phyloP scores from a whole-genome alignment of 2,329 filamentous ascomycete species.

The Lecanicillium sp. region DNA sequence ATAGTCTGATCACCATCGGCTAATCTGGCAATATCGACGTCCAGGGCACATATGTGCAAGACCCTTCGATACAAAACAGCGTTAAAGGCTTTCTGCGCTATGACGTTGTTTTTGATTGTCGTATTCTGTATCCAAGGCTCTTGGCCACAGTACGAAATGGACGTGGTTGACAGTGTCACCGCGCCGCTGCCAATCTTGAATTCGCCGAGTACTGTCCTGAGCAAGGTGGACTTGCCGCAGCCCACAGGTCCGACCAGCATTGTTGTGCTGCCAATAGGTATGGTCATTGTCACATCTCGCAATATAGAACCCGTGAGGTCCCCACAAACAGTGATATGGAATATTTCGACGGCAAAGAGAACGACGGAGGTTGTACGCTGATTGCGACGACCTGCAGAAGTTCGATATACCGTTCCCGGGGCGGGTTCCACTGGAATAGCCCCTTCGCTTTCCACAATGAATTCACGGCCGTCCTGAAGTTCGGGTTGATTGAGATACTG shows the following conservation, averaged over 20 bases:
- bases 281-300: not conserved
- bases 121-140: constrained; percentile 30
- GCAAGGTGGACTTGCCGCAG: constrained; percentile 27
- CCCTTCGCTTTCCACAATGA: not conserved
- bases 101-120: constrained; percentile 29
- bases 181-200: constrained; percentile 17
- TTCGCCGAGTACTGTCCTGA: constrained; percentile 28
- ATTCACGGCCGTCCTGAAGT: not conserved
- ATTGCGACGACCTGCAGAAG: not conserved
- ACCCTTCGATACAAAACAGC: constrained; percentile 27
- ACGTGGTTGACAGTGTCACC: constrained; percentile 19
- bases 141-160: constrained; percentile 27
- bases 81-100: constrained; percentile 27
- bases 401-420: not conserved
- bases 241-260: constrained; percentile 28
- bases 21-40: constrained; percentile 23
- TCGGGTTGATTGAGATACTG: not conserved
- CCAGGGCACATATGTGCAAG: constrained; percentile 29
- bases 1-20: constrained; percentile 21
- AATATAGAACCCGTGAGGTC: not conserved
- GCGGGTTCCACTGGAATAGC: not conserved
- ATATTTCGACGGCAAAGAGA: not conserved
- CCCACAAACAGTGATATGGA: not conserved
- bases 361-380: not conserved
- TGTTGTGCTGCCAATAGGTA: constrained; percentile 20